A percentile compares a stretch with the other conserved stretches of the same genome.
phyloP scores from a whole-genome alignment of 2,329 filamentous ascomycete species.

The Reticulascus tulasneorum region DNA sequence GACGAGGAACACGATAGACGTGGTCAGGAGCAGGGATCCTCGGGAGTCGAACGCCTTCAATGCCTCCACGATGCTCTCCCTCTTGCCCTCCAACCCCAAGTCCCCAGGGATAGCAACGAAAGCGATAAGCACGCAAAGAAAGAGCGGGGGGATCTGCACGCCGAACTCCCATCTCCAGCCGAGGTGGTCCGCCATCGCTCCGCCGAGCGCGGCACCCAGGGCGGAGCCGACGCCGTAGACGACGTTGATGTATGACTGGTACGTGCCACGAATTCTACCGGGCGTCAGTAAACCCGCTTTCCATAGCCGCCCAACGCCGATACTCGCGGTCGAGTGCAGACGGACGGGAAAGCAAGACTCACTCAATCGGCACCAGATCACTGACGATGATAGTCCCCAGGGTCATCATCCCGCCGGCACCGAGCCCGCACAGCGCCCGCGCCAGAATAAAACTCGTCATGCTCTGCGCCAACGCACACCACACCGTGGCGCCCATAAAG shows the following conservation, averaged over 20 bases:
- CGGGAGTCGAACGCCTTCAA: conserved; percentile 53
- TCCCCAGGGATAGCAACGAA: conserved; percentile 45
- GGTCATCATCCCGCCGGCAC: conserved; percentile 67
- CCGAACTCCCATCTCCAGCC: conserved; percentile 74
- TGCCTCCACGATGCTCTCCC: conserved; percentile 41
- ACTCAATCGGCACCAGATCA: conserved; percentile 71
- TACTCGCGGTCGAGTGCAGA: background rate
- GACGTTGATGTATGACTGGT: conserved; percentile 68
- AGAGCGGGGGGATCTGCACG: conserved; percentile 51
- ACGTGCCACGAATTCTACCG: conserved; percentile 54
- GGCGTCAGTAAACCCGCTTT: background rate
- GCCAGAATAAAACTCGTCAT: conserved; percentile 70
- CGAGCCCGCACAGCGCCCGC: conserved; percentile 66
- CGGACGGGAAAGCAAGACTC: conserved; percentile 28
- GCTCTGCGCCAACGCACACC: conserved; percentile 64
- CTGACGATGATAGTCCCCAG: conserved; percentile 69
- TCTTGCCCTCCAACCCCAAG: conserved; percentile 44
- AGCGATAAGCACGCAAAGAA: conserved; percentile 42
- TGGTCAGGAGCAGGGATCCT: conserved; percentile 51
- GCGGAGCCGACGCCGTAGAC: conserved; percentile 56
- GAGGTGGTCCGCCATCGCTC: conserved; percentile 63
- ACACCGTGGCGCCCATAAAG: conserved; percentile 62
- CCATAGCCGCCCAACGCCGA: background rate
- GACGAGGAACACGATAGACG: conserved; percentile 53
- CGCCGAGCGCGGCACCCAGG: conserved; percentile 65